Evolutionary conservation across 805 yeast species (phyloP).

Genomic region (Ogataea allantospora): DNA sequence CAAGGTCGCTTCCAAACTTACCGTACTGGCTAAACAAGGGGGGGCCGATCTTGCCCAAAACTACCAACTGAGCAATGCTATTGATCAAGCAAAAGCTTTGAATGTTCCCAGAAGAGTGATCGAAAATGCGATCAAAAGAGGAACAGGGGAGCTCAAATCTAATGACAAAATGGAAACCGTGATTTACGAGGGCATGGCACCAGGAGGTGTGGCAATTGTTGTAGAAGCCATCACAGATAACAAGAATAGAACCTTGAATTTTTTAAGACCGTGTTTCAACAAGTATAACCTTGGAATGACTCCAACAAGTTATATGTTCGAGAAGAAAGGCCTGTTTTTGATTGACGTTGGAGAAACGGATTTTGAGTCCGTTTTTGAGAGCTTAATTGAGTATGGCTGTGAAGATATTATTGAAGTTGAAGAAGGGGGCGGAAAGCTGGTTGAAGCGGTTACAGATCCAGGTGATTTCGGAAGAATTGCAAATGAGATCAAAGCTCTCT

Average conservation of each 20-base stretch:
- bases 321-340: slow-evolving; percentile 70
- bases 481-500: slow-evolving; percentile 52
- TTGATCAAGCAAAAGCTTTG: slow-evolving; percentile 74
- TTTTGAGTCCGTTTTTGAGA: slow-evolving; percentile 72
- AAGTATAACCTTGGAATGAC: slow-evolving; percentile 63
- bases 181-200: slow-evolving; percentile 86
- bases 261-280: slow-evolving; percentile 70
- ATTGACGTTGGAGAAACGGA: slow-evolving; percentile 38
- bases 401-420: slow-evolving; percentile 55
- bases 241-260: slow-evolving; percentile 75
- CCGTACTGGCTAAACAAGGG: slow-evolving; percentile 72
- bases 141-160: slow-evolving; percentile 60
- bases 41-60: slow-evolving; percentile 64
- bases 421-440: slow-evolving; percentile 28
- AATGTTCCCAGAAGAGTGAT: slow-evolving; percentile 82
- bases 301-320: slow-evolving; percentile 77
- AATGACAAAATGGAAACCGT: slow-evolving; percentile 50
- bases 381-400: slow-evolving; percentile 72
- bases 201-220: slow-evolving; percentile 84
- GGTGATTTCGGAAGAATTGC: slow-evolving; percentile 61
- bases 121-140: slow-evolving; percentile 85
- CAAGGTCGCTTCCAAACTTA: slow-evolving; percentile 69
- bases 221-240: slow-evolving; percentile 89
- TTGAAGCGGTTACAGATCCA: slow-evolving; percentile 63
- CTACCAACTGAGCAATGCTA: slow-evolving; percentile 60